Conservation (phyloP, 345 rosid genomes). For the Euclidium syriacum region DNA sequence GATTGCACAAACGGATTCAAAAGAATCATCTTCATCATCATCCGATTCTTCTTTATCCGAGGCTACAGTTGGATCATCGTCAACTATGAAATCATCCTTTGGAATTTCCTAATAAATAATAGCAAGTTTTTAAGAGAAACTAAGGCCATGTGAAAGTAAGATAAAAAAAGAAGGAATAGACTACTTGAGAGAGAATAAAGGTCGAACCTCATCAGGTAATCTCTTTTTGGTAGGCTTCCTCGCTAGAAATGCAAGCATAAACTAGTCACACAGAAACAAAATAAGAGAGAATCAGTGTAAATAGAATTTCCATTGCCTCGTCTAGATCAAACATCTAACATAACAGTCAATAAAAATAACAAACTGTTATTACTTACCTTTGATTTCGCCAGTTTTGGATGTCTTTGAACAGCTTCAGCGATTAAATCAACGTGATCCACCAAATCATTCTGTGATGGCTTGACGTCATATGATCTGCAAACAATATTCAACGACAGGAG, state of each 20-base stretch:
- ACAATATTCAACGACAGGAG: not conserved
- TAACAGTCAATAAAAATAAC: constrained; percentile 1
- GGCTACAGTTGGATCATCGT: constrained; percentile 41
- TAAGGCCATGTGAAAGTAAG: not conserved
- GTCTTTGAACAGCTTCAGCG: constrained; percentile 56
- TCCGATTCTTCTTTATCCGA: constrained; percentile 37
- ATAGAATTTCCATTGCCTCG: not conserved
- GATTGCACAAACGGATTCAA: constrained; percentile 75
- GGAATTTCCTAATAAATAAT: constrained; percentile 41
- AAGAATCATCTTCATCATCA: constrained; percentile 44
- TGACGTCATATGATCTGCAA: constrained; percentile 56
- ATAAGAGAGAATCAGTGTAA: constrained; percentile 2
- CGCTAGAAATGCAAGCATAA: constrained; percentile 50
- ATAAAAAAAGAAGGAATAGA: constrained; percentile 4
- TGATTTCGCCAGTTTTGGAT: constrained; percentile 45
- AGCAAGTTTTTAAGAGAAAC: not conserved
- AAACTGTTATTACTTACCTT: constrained; percentile 44
- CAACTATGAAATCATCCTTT: constrained; percentile 50
- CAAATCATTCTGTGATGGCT: constrained; percentile 78
- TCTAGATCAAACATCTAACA: not conserved
- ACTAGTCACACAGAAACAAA: constrained; percentile 41
- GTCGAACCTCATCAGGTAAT: constrained; percentile 51
- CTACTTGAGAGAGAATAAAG: constrained; percentile 3
- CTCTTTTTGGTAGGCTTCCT: constrained; percentile 56
- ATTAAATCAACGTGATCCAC: constrained; percentile 57